These are phyloP conservation scores for Penicillium cinerascens DNA, from an alignment of 495 filamentous ascomycete genomes.

Conservation along the genomic window DNA sequence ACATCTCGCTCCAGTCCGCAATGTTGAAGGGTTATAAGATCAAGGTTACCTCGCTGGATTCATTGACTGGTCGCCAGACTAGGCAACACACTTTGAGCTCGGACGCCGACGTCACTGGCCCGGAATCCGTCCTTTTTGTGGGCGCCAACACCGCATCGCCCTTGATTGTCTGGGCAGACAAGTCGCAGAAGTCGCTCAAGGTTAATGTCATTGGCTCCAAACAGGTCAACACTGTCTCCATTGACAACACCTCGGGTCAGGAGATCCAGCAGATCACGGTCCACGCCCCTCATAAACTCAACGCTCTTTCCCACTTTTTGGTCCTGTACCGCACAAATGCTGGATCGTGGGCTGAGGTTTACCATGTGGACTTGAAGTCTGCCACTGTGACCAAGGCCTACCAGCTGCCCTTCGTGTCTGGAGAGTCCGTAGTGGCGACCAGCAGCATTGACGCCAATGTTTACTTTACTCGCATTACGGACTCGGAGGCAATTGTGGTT, in stretches of 20 bases:
- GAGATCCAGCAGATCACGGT: conserved; percentile 64
- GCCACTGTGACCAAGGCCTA: conserved; percentile 68
- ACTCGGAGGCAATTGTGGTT: conserved; percentile 65
- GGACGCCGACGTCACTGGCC: conserved; percentile 65
- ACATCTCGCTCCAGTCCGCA: conserved; percentile 69
- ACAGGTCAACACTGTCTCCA: conserved; percentile 45
- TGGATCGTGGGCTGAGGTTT: conserved; percentile 80
- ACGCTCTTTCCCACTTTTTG: conserved; percentile 73
- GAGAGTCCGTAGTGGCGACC: conserved; percentile 71
- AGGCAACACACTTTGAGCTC: conserved; percentile 64
- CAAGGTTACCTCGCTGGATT: conserved; percentile 69
- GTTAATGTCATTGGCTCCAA: conserved; percentile 80
- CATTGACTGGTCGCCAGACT: conserved; percentile 61
- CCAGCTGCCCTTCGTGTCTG: conserved; percentile 62
- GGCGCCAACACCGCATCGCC: conserved; percentile 81
- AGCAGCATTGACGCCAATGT: conserved; percentile 76
- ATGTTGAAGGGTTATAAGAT: conserved; percentile 65
- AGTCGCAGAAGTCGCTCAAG: conserved; percentile 60
- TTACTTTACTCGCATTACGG: conserved; percentile 78
- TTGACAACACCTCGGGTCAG: conserved; percentile 52
- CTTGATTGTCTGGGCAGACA: conserved; percentile 79
- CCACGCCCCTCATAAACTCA: conserved; percentile 66
- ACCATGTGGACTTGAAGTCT: conserved; percentile 70
- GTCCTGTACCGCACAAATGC: conserved; percentile 72
- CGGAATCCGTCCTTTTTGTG: conserved; percentile 71